Percentiles rank a stretch among this genome's conserved stretches.
Conservation (phyloP, 306 rosid species). For the Gastrolobium villosum region DNA sequence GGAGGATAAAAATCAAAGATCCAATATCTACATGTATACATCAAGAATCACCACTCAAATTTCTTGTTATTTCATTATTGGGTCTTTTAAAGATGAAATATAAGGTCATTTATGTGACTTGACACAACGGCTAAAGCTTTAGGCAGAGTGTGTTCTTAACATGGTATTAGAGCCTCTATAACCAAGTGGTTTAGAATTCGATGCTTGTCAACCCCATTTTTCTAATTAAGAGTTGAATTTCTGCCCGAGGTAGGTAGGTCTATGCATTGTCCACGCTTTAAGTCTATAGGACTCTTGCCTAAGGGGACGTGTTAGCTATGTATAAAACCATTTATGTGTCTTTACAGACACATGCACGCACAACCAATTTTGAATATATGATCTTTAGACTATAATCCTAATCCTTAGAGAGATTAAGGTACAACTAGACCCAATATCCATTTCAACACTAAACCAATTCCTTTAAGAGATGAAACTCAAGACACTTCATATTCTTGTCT, state of each 20-base stretch:
- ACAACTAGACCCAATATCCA: background rate
- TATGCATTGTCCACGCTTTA: too few species aligned
- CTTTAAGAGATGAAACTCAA: slow-evolving; percentile 17
- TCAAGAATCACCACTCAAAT: background rate
- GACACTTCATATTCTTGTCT: slow-evolving; percentile 23
- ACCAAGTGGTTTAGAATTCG: too few species aligned
- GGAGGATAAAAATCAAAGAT: slow-evolving; percentile 7
- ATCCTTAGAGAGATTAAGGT: background rate
- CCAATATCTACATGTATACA: background rate
- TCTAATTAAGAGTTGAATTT: too few species aligned
- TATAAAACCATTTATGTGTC: too few species aligned
- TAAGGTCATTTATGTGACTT: too few species aligned
- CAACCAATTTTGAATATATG: slow-evolving; percentile 21
- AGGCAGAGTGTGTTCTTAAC: too few species aligned
- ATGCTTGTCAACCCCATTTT: too few species aligned
- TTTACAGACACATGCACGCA: background rate
- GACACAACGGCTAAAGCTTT: too few species aligned
- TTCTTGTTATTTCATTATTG: background rate
- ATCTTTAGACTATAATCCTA: background rate
- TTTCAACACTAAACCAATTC: slow-evolving; percentile 21
- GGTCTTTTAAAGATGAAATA: background rate
- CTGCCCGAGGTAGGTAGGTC: too few species aligned
- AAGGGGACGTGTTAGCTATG: too few species aligned
- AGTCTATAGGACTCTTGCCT: too few species aligned
- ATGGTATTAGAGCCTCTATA: too few species aligned